Evolutionary conservation across 2,329 filamentous ascomycete genomes (phyloP), one percentile per base, ranked within the genome.

Genomic region (Plectosphaerella sp.): DNA sequence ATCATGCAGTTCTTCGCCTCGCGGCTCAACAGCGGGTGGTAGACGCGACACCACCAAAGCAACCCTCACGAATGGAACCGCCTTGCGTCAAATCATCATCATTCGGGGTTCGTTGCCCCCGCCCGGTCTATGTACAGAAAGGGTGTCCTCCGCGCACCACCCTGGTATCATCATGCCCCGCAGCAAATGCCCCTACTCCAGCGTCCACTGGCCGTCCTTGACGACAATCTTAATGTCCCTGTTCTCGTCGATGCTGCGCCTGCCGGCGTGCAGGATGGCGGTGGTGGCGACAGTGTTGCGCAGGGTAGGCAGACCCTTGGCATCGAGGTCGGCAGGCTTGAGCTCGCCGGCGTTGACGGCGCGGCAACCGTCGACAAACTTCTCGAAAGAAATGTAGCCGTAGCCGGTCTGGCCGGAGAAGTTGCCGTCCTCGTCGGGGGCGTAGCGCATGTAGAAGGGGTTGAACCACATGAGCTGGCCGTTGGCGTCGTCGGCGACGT

Each of bases 391-490:
- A 53, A 96, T 83, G 71, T 97, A 97, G 35, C 92, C 92, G 67
- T 97, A 97, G 22, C 92, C 92, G 7, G 84, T 87, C 74, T 96
- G 92, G 36, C 92, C 92, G 51, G 84, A 86, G 69, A 97, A 97
- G 72, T 97, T 95, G 51, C 92, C 93, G 69, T 96, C 89, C 74
- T 96, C 92, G 64, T 96, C 91, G 18, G 92, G 91, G 12, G 91
- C 89, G 64, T 96, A 96, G 62, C 88, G 87, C 91, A 95, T 96
- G 73, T 95, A 95, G 72, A 95, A 95, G 67, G 92, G 92, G 70
- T 97, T 97, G 69, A 89, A 88, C 90, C 91, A 96, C 66, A 87
- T 80, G 56, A 96, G 71, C 65, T 85, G 80, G 41, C 82, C 82
- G 2, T 75, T 74, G 18, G 72, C 79, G 67, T 97, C 92, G 58